Evolutionary conservation across 371 early-diverging fungal species (phyloP).

Genomic region (Mucor indicus): DNA sequence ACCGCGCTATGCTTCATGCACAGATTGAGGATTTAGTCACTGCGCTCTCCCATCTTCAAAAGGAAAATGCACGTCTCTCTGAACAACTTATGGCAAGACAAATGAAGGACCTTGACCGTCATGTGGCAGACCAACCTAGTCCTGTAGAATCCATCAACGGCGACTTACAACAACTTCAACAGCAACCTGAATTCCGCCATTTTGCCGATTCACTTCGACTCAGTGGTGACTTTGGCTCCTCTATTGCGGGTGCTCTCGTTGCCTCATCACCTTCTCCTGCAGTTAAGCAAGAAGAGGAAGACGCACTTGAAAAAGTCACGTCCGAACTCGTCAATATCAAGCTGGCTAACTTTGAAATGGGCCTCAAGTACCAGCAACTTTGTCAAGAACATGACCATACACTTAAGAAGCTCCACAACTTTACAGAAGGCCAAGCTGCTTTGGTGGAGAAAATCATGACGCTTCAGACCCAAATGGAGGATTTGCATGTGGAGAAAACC

Average conservation of each 20-base stretch:
- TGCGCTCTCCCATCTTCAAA: conserved; percentile 54
- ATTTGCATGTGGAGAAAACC: conserved; percentile 27
- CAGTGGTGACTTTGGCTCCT: conserved; percentile 41
- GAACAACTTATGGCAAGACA: too few species aligned
- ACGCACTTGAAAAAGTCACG: conserved; percentile 19
- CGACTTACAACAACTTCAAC: conserved; percentile 21
- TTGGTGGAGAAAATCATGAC: conserved; percentile 26
- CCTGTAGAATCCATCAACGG: conserved; percentile 16
- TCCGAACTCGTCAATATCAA: conserved; percentile 30
- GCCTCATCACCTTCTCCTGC: conserved; percentile 1
- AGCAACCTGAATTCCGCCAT: conserved; percentile 27
- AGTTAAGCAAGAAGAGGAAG: conserved; percentile 5
- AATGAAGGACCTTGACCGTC: too few species aligned
- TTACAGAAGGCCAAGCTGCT: conserved; percentile 24
- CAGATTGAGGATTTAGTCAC: conserved; percentile 58
- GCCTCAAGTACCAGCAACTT: conserved; percentile 34
- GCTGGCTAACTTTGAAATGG: conserved; percentile 42
- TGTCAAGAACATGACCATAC: conserved; percentile 39
- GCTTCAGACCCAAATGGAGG: conserved; percentile 23
- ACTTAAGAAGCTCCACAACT: conserved; percentile 13
- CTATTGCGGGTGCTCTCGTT: conserved; percentile 39
- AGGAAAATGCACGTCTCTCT: too few species aligned
- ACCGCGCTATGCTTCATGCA: conserved; percentile 45
- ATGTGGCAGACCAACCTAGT: conserved; percentile 15
- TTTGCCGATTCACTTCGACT: conserved; percentile 35